Evolutionary conservation across 2,329 filamentous ascomycete species (phyloP).

Genomic region (Pseudocercospora ulei): DNA sequence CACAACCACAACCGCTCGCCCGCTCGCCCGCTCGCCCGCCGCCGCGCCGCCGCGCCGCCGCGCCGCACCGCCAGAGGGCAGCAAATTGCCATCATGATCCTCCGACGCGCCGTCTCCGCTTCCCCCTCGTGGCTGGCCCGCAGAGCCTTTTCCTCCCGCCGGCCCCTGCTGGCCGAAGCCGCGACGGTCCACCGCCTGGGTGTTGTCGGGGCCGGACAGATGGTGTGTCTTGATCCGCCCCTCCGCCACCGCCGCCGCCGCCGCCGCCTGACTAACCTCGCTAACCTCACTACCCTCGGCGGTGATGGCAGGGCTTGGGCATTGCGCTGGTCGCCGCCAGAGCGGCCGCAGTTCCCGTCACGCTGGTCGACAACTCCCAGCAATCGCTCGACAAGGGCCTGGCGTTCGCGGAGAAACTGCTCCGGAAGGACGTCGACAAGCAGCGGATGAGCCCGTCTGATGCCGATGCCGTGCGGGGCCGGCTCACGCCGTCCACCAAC

Average conservation of each 20-base stretch:
- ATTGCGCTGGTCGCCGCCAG: slow-evolving; percentile 91
- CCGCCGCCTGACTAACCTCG: too few relatives aligned
- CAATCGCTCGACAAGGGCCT: slow-evolving; percentile 79
- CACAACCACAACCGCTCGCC: too few relatives aligned
- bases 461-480: slow-evolving; percentile 60
- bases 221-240: slow-evolving; percentile 19
- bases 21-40: not conserved
- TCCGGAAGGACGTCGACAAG: slow-evolving; percentile 87
- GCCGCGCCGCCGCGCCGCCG: not conserved
- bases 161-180: slow-evolving; percentile 37
- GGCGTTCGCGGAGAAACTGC: slow-evolving; percentile 85
- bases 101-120: slow-evolving; percentile 9
- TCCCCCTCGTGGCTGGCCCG: slow-evolving; percentile 15
- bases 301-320: slow-evolving; percentile 62
- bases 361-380: slow-evolving; percentile 73
- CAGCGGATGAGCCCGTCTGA: slow-evolving; percentile 72
- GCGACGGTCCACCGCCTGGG: slow-evolving; percentile 77
- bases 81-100: slow-evolving; percentile 10
- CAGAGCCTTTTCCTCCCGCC: slow-evolving; percentile 58
- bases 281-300: slow-evolving; percentile 19
- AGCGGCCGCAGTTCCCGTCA: slow-evolving; percentile 73
- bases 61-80: not conserved
- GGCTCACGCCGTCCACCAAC: slow-evolving; percentile 59
- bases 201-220: slow-evolving; percentile 53
- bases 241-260: too few relatives aligned